These are phyloP conservation scores for Williopsis jadinii DNA, from an alignment of 1,139 yeast genomes.

Conservation along the genomic window DNA sequence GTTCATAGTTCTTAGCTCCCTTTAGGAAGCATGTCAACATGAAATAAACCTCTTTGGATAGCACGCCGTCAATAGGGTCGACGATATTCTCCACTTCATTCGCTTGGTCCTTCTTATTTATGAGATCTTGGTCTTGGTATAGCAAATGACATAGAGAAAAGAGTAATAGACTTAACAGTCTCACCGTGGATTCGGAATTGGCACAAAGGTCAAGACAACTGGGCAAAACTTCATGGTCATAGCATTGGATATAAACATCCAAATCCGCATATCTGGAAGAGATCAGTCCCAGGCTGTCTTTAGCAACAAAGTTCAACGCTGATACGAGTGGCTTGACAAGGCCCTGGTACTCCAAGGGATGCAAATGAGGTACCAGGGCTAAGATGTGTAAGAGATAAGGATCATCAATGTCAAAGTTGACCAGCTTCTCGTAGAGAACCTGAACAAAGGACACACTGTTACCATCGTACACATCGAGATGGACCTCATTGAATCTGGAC, in stretches of 20 bases:
- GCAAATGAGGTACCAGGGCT: neutral
- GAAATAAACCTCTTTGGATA: conserved; percentile 31
- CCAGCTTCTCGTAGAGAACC: neutral
- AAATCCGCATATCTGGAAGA: too few relatives aligned
- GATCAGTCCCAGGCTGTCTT: conserved; percentile 3
- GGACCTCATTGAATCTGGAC: neutral
- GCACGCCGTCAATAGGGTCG: conserved; percentile 35
- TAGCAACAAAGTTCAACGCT: neutral
- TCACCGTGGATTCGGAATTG: too few relatives aligned
- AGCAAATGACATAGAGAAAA: conserved; percentile 26
- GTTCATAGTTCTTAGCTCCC: conserved; percentile 19
- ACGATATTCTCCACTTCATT: conserved; percentile 3
- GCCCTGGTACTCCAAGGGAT: neutral
- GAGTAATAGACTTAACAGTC: conserved; percentile 3
- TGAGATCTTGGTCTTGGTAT: neutral
- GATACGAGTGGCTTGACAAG: neutral
- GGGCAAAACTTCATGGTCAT: too few relatives aligned
- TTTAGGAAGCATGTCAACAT: conserved; percentile 24
- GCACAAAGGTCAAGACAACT: too few relatives aligned
- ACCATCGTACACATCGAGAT: neutral
- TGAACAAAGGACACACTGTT: neutral
- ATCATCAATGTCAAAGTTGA: neutral
- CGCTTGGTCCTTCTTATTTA: conserved; percentile 3
- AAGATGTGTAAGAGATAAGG: neutral
- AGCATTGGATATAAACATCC: too few relatives aligned